A percentile compares a stretch with the other conserved stretches of the same genome.
These are phyloP conservation scores for Saccharomycopsis lassenensis DNA, from an alignment of 805 yeast species.

Conservation along the genomic window DNA sequence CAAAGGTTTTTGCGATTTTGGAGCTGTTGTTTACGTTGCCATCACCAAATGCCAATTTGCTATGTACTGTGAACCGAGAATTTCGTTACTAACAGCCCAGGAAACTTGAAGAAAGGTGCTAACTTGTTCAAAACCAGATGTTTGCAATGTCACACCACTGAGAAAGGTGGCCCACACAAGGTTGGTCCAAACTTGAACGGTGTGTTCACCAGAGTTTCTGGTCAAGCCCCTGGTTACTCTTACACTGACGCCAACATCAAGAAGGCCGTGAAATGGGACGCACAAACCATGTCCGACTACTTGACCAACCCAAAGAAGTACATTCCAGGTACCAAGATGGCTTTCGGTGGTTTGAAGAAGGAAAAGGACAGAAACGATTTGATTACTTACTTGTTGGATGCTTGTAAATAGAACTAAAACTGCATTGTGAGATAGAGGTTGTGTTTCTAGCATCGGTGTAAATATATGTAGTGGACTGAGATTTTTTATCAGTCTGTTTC, in stretches of 20 bases:
- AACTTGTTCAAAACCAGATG: slow-evolving; percentile 98
- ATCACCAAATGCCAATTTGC: neutral
- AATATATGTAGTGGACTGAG: no score
- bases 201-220: slow-evolving; percentile 84
- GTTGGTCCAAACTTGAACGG: slow-evolving; percentile 99
- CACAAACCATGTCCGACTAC: slow-evolving; percentile 86
- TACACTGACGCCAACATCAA: slow-evolving; percentile 98
- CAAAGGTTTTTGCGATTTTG: neutral
- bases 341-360: slow-evolving; percentile 99
- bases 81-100: slow-evolving; percentile 25
- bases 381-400: slow-evolving; percentile 66
- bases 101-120: slow-evolving; percentile 91
- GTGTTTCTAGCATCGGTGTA: no score
- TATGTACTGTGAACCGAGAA: neutral
- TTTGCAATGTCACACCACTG: slow-evolving; percentile 96
- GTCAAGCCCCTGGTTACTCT: slow-evolving; percentile 85
- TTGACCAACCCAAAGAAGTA: slow-evolving; percentile 99
- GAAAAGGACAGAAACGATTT: slow-evolving; percentile 97
- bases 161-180: slow-evolving; percentile 93
- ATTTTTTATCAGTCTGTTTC: no score
- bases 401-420: slow-evolving; percentile 40
- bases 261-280: slow-evolving; percentile 83
- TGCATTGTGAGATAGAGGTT: no score
- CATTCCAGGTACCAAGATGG: slow-evolving; percentile 99
- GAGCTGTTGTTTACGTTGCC: no score